Evolutionary conservation across 108 stramenopile genomes (phyloP).

Genomic region (Fragilaria radians): DNA sequence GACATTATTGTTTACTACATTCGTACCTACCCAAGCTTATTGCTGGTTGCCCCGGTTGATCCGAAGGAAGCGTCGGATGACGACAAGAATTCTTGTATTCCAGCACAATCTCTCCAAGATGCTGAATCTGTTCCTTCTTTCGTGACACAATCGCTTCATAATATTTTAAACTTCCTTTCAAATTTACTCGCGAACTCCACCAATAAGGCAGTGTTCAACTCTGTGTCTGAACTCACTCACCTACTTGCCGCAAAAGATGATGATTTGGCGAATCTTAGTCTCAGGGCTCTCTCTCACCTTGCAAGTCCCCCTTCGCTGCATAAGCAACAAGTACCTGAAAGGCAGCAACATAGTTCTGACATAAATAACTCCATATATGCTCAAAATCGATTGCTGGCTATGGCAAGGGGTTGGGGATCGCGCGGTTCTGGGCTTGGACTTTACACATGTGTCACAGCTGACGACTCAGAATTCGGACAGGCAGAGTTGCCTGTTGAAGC

Average conservation of each 20-base stretch:
- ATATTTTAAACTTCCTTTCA: slow-evolving; percentile 60
- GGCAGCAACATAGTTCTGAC: slow-evolving; percentile 53
- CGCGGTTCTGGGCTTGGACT: slow-evolving; percentile 76
- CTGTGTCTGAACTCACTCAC: slow-evolving; percentile 58
- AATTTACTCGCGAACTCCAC: slow-evolving; percentile 67
- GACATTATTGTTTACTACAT: slow-evolving; percentile 51
- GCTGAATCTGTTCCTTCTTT: slow-evolving; percentile 33
- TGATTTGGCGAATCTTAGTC: slow-evolving; percentile 39
- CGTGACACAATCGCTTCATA: slow-evolving; percentile 22
- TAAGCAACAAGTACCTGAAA: slow-evolving; percentile 81
- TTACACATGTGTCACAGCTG: slow-evolving; percentile 48
- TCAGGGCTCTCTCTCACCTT: slow-evolving; percentile 50
- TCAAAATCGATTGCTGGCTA: slow-evolving; percentile 58
- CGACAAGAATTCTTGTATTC: slow-evolving; percentile 1
- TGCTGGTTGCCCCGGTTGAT: slow-evolving; percentile 45
- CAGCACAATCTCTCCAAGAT: slow-evolving; percentile 34
- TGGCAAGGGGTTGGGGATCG: slow-evolving; percentile 84
- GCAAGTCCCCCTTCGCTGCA: slow-evolving; percentile 75
- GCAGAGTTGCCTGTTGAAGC: slow-evolving; percentile 27
- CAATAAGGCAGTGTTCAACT: slow-evolving; percentile 81
- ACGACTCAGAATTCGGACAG: slow-evolving; percentile 47
- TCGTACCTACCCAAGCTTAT: slow-evolving; percentile 45
- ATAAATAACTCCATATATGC: slow-evolving; percentile 48
- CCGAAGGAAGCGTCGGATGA: slow-evolving; percentile 14
- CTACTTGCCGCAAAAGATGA: slow-evolving; percentile 76